These are phyloP conservation scores for Musa itinerans DNA, from an alignment of 176 grass and related monocot species.

Conservation along the genomic window DNA sequence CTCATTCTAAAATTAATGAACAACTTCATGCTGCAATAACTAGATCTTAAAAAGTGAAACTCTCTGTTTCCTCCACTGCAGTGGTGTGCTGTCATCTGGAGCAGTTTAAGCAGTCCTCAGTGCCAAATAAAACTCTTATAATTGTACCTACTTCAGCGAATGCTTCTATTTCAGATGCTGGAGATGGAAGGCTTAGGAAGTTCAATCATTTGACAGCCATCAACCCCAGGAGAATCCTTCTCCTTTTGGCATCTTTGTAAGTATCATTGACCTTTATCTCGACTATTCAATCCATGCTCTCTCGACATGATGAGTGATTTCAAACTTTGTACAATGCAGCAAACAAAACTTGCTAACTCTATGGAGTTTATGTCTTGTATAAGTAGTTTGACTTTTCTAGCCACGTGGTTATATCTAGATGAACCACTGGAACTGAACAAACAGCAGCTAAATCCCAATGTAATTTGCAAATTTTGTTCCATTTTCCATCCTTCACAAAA, in stretches of 20 bases:
- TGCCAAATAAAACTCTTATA: conserved; percentile 6
- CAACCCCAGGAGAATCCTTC: conserved; percentile 23
- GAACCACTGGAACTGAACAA: neutral
- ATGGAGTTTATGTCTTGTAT: no score
- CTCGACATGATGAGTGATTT: neutral
- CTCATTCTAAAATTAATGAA: neutral
- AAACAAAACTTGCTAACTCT: neutral
- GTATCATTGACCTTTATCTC: neutral
- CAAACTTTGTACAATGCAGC: neutral
- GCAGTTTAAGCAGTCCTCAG: conserved; percentile 10
- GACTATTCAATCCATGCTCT: neutral
- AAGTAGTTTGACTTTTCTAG: no score
- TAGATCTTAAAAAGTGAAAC: neutral
- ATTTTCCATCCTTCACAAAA: neutral
- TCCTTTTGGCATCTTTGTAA: conserved; percentile 19
- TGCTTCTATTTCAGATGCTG: neutral
- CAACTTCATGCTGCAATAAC: neutral
- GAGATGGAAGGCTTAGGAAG: conserved; percentile 7
- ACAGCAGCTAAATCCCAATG: neutral
- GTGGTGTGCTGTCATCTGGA: conserved; percentile 8
- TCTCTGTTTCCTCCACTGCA: neutral
- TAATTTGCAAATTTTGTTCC: neutral
- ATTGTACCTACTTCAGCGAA: neutral
- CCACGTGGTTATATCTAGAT: neutral
- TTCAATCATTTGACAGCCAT: conserved; percentile 12